Evolutionary conservation across 2,329 filamentous ascomycete species (phyloP).

Genomic region (Neophaeococcomyces aloes): DNA sequence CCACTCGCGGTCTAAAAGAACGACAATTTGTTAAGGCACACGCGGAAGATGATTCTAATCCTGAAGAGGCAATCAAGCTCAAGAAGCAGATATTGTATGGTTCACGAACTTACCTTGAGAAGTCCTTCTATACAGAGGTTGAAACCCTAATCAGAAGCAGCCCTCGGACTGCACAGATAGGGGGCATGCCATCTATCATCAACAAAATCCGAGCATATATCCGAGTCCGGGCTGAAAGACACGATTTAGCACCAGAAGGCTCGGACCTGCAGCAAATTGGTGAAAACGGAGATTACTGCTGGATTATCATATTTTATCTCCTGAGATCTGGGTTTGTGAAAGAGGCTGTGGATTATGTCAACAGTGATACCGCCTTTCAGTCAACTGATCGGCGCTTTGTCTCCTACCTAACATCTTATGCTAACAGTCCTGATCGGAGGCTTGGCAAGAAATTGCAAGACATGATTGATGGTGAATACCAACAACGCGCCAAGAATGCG

Average conservation of each 20-base stretch:
- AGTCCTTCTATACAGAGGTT: slow-evolving; percentile 66
- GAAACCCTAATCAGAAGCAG: slow-evolving; percentile 70
- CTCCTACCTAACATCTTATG: slow-evolving; percentile 76
- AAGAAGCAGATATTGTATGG: slow-evolving; percentile 72
- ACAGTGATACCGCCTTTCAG: slow-evolving; percentile 68
- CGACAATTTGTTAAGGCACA: slow-evolving; percentile 69
- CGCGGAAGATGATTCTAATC: slow-evolving; percentile 60
- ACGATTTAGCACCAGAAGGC: slow-evolving; percentile 73
- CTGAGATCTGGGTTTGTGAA: slow-evolving; percentile 71
- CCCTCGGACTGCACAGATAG: slow-evolving; percentile 77
- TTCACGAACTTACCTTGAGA: slow-evolving; percentile 69
- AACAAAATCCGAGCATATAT: slow-evolving; percentile 93
- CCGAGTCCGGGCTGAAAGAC: slow-evolving; percentile 64
- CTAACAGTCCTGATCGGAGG: slow-evolving; percentile 62
- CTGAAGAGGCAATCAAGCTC: slow-evolving; percentile 53
- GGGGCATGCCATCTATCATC: slow-evolving; percentile 74
- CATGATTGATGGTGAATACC: slow-evolving; percentile 81
- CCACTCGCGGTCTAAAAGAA: slow-evolving; percentile 57
- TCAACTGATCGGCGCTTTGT: slow-evolving; percentile 85
- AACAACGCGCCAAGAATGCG: slow-evolving; percentile 70
- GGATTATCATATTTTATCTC: slow-evolving; percentile 89
- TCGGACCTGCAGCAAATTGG: slow-evolving; percentile 68
- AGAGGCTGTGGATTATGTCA: slow-evolving; percentile 80
- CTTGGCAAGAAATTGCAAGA: slow-evolving; percentile 71
- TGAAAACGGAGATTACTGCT: slow-evolving; percentile 62